Evolutionary conservation across 75 land plant genomes (phyloP).

Genomic region (Chamaecyparis obtusa): DNA sequence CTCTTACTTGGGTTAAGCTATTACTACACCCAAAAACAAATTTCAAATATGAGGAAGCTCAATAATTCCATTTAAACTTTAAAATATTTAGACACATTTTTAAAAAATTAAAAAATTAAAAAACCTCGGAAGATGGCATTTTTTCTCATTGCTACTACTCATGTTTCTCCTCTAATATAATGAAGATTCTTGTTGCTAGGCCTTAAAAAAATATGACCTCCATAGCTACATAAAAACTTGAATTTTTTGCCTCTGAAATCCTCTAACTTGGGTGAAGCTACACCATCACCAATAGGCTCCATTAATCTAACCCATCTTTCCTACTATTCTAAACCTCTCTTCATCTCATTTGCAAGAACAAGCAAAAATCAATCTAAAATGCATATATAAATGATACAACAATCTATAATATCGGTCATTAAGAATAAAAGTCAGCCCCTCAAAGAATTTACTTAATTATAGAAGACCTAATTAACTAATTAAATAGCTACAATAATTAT

Average conservation of each 20-base stretch:
- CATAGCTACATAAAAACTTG: conserved; percentile 82
- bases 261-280: neutral
- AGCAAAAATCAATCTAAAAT: too few species aligned
- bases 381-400: too few species aligned
- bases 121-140: conserved; percentile 25
- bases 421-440: too few species aligned
- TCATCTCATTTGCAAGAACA: too few species aligned
- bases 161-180: conserved; percentile 64
- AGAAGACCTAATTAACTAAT: too few species aligned
- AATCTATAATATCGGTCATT: too few species aligned
- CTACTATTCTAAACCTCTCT: too few species aligned
- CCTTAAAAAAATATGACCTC: conserved; percentile 61
- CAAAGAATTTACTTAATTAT: too few species aligned
- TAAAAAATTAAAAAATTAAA: neutral
- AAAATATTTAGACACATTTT: neutral
- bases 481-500: too few species aligned
- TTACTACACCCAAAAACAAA: neutral
- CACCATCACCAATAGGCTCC: neutral
- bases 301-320: too few species aligned
- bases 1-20: too few species aligned
- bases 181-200: conserved; percentile 54
- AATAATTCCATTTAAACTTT: neutral
- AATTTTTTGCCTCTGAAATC: conserved; percentile 16
- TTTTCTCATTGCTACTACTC: conserved; percentile 30
- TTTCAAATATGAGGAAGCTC: neutral